Evolutionary conservation across 2,329 filamentous ascomycete species (phyloP), one percentile per base, ranked within the genome.

Genomic region (Cercospora sp.): DNA sequence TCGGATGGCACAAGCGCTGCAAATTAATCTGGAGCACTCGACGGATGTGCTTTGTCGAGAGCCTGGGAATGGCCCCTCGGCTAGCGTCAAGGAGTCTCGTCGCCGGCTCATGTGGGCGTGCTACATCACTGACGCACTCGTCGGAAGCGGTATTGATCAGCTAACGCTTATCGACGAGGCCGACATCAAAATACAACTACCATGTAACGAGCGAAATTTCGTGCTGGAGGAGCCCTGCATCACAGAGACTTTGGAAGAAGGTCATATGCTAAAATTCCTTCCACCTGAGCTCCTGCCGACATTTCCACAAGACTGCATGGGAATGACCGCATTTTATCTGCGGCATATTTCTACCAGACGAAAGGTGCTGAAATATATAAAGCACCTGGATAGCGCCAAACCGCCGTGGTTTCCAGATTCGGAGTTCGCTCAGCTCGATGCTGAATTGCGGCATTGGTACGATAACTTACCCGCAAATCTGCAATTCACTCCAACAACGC

Each of bases 111-210:
- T 74, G 72, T 74, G 72, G 72, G 70, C 71, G 28, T 72, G 71
- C 63, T 74, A 73, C 55, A 72, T 73, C 48, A 72, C 71, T 8
- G 72, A 74, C 33, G 70, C 70, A 2, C 51, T 72, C n/a, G 70
- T 74, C 3, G 72, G 72, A 30, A 72, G 68, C 53, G 72, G 72
- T 8, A 72, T 74, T 18, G 72, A 74, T 61, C 71, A 74, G 58
- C 63, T 74, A 42, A 73, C 71, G 1, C 61, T 74, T 31, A 72
- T 74, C 39, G 71, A 74, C 33, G 71, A 72, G 48, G 66, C 67
- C 23, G 72, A 74, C 42, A 74, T 74, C 66, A 74, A 74, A 65
- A 68, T 74, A 23, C 72, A 74, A 58, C 63, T 74, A 13, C 72
- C 72, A 7, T 74, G 72, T 33, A 73, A 72, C 45, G 72, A 74